Conservation (phyloP, 805 yeast genomes). For the Zygosaccharomyces bailii region DNA sequence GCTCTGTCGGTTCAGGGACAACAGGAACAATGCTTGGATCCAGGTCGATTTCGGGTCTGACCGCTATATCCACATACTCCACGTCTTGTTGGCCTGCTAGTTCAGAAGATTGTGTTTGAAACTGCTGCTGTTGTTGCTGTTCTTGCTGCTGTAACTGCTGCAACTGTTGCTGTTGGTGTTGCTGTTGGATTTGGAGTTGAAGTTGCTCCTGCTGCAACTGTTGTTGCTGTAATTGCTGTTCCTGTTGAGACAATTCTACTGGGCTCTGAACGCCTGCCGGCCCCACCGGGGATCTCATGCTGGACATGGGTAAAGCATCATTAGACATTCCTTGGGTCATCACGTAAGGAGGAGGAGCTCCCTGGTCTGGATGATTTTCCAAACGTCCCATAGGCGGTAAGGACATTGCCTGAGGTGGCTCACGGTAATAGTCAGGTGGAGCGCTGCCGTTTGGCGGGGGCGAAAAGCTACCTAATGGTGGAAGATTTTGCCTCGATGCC, state of each 20-base stretch:
- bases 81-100: slow-evolving; percentile 23
- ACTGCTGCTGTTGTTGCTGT: slow-evolving; percentile 21
- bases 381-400: slow-evolving; percentile 28
- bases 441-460: slow-evolving; percentile 36
- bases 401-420: slow-evolving; percentile 21
- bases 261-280: slow-evolving; percentile 23
- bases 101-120: slow-evolving; percentile 22
- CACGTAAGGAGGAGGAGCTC: slow-evolving; percentile 14
- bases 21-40: slow-evolving; percentile 77
- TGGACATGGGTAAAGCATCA: slow-evolving; percentile 37
- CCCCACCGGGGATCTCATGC: slow-evolving; percentile 33
- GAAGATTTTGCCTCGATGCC: slow-evolving; percentile 29
- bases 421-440: slow-evolving; percentile 19
- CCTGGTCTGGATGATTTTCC: slow-evolving; percentile 13
- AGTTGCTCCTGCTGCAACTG: slow-evolving; percentile 20
- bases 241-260: slow-evolving; percentile 7
- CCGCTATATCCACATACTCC: slow-evolving; percentile 23
- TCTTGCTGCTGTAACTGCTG: slow-evolving; percentile 19
- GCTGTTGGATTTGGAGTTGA: slow-evolving; percentile 21
- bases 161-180: slow-evolving; percentile 13
- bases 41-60: slow-evolving; percentile 43
- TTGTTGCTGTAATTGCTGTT: slow-evolving; percentile 15
- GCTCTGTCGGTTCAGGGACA: slow-evolving; percentile 76
- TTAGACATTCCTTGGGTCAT: slow-evolving; percentile 22
- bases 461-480: slow-evolving; percentile 39